A percentile compares a stretch with the other conserved stretches of the same genome.
phyloP scores from a whole-genome alignment of 163 green algal species.

The Scenedesmus sp. region DNA sequence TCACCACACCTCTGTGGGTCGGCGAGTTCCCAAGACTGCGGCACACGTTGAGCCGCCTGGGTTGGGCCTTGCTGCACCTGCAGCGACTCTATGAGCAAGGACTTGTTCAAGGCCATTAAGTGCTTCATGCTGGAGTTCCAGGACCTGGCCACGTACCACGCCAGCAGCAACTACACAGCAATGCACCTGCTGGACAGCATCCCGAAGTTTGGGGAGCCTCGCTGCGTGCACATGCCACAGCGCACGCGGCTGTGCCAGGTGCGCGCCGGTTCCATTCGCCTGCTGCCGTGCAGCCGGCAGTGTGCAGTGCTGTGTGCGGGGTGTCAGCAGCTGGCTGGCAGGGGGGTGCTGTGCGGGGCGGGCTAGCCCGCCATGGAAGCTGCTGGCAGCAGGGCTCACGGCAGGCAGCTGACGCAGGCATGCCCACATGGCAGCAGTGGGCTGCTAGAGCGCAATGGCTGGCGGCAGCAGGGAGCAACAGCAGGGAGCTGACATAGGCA shows the following conservation, averaged over 20 bases:
- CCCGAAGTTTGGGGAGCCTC: constrained; percentile 41
- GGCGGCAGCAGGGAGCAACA: neutral
- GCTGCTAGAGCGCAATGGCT: too few relatives aligned
- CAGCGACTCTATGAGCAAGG: constrained; percentile 57
- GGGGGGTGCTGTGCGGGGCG: too few relatives aligned
- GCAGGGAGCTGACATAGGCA: neutral
- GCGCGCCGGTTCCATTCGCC: neutral
- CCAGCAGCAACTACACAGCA: constrained; percentile 54
- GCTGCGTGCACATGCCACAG: constrained; percentile 51
- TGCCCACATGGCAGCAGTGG: neutral
- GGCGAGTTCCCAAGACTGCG: too few relatives aligned
- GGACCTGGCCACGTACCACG: constrained; percentile 47
- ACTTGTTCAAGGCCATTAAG: constrained; percentile 47
- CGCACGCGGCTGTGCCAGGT: constrained; percentile 46
- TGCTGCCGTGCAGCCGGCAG: neutral
- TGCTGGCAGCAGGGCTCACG: neutral
- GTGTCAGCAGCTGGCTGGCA: neutral
- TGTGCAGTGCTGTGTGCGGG: too few relatives aligned
- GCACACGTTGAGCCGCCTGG: too few relatives aligned
- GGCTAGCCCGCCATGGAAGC: too few relatives aligned
- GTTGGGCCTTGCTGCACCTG: neutral
- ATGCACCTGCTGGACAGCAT: constrained; percentile 50
- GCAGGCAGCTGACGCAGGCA: neutral
- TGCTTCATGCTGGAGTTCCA: constrained; percentile 56
- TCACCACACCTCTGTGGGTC: too few relatives aligned